Evolutionary conservation across 2,329 filamentous ascomycete species (phyloP), one percentile per base, ranked within the genome.

Genomic region (Colletotrichum tanaceti): DNA sequence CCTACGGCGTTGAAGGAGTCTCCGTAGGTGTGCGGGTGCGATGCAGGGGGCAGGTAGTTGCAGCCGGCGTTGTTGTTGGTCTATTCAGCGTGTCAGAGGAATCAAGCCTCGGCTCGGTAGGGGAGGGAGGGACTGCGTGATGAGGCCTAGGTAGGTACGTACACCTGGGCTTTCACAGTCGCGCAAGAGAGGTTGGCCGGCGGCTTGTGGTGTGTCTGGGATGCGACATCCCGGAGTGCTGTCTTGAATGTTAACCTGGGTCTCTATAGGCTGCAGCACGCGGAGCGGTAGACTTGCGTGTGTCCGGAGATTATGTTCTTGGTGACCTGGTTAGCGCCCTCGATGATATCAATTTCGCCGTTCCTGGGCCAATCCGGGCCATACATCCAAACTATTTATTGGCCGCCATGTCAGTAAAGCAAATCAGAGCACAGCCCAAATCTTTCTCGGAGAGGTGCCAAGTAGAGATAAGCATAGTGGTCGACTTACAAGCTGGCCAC

Each of bases 261-360:
- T 11, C 28, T 22, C 5, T 14, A 1, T 9, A 41, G 32, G 43
- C n/a, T 24, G n/a, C n/a, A n/a, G n/a, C 50, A 7, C 7, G 16
- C 7, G 32, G 20, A 14, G n/a, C 7, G 28, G n/a, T 18, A 35
- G 13, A 73, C 78, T 71, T 54, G 79, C 68, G 90, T 91, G 78
- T 91, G 88, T 43, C 90, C 82, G 38, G 89, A 87, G 77, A 92
- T 85, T 53, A 85, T 77, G 76, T 92, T 90, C 52, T 79, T 80
- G 24, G 84, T 79, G n/a, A 85, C 85, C 16, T 82, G 81, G 77
- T 92, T 91, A 67, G 89, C 89, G 24, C 90, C 90, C 77, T 93
- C 90, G 66, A 93, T 88, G 66, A 93, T 90, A 74, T 92, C 89
- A 63, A 93, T 81, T 75, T 92, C 90, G 67, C 90, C 90, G 43